Evolutionary conservation across 2,329 filamentous ascomycete species (phyloP).

Genomic region (Acephala macrosclerotiorum): DNA sequence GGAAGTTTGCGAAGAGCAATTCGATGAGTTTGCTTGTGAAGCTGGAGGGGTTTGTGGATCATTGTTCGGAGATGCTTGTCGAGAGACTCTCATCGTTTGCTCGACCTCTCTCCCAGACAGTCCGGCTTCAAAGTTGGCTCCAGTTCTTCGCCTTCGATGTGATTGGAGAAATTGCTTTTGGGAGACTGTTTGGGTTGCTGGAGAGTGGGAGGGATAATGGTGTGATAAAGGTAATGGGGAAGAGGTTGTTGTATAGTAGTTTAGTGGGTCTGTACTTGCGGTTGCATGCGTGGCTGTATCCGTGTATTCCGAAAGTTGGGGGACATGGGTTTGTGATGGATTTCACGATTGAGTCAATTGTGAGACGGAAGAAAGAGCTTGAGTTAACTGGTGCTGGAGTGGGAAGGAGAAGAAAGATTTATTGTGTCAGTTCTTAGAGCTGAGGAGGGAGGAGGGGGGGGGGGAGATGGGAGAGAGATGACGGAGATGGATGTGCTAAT

Average conservation of each 20-base stretch:
- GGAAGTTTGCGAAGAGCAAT: constrained; percentile 52
- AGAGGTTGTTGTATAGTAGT: not conserved
- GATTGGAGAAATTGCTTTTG: constrained; percentile 54
- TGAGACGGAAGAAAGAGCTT: not conserved
- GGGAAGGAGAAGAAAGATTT: not conserved
- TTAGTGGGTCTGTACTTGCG: not conserved
- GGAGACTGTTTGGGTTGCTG: not conserved
- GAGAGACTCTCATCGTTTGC: constrained; percentile 48
- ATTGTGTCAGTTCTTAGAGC: too few species aligned
- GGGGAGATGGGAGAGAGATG: constrained; percentile 42
- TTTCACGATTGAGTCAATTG: not conserved
- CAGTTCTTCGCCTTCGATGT: constrained; percentile 56
- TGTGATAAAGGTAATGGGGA: not conserved
- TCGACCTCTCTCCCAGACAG: not conserved
- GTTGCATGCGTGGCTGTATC: not conserved
- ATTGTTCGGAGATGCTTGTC: constrained; percentile 50
- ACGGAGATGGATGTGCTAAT: constrained; percentile 46
- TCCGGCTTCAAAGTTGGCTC: constrained; percentile 52
- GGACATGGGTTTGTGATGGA: not conserved
- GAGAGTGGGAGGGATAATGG: not conserved
- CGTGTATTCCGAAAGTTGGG: not conserved
- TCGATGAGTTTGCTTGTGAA: constrained; percentile 54
- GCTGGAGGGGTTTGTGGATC: constrained; percentile 55
- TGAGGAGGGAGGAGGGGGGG: not conserved
- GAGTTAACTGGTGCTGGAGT: not conserved